A percentile compares a stretch with the other conserved stretches of the same genome.
These are phyloP conservation scores for Umbilicaria muhlenbergii DNA, from an alignment of 495 filamentous ascomycete genomes.

Conservation along the genomic window DNA sequence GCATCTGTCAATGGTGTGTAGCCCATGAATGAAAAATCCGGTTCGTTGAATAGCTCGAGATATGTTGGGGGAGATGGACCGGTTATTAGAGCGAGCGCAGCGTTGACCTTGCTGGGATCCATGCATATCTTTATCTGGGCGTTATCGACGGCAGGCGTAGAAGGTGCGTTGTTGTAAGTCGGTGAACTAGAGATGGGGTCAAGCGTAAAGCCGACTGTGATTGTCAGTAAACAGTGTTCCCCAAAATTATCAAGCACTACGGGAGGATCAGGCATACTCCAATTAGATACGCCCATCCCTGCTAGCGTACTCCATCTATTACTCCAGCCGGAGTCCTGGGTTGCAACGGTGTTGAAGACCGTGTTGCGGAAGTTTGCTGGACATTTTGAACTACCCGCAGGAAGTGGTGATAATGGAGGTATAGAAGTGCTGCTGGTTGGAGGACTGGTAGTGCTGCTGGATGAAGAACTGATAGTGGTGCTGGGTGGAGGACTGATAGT, in stretches of 20 bases:
- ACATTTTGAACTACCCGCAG: background rate
- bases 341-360: conserved; percentile 12
- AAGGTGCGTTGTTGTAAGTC: background rate
- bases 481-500: too few species aligned
- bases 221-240: background rate
- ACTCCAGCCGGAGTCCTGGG: conserved; percentile 6
- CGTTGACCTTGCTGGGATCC: conserved; percentile 6
- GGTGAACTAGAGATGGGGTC: conserved; percentile 1
- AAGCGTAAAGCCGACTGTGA: conserved; percentile 10
- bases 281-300: conserved; percentile 6
- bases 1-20: conserved; percentile 5
- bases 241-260: too few species aligned
- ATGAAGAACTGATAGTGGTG: too few species aligned
- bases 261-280: conserved; percentile 1
- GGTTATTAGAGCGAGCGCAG: conserved; percentile 2
- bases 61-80: conserved; percentile 4
- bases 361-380: conserved; percentile 9
- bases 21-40: conserved; percentile 8
- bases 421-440: too few species aligned
- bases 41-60: conserved; percentile 14
- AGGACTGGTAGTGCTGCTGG: too few species aligned
- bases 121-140: conserved; percentile 11
- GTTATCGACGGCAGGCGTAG: conserved; percentile 2
- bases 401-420: too few species aligned
- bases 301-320: conserved; percentile 8